A percentile compares a stretch with the other conserved stretches of the same genome.
These are phyloP conservation scores for Boletus putidus DNA, from an alignment of 1,284 basidiomycete genomes.

Conservation along the genomic window DNA sequence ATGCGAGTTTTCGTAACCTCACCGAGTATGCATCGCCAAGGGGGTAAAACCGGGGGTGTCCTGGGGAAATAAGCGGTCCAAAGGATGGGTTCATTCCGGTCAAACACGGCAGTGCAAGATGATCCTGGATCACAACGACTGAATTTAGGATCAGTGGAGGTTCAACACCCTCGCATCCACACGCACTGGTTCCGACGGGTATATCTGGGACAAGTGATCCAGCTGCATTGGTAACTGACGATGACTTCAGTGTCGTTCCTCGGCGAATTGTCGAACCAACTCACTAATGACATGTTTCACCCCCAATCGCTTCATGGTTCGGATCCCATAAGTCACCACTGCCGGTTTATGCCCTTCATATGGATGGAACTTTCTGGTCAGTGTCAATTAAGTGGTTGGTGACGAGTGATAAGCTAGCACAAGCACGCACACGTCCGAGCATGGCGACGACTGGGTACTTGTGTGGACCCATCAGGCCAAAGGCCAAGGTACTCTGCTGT, in stretches of 20 bases:
- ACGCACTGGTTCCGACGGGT: conserved; percentile 78
- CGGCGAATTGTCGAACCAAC: conserved; percentile 26
- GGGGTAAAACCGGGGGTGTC: conserved; percentile 71
- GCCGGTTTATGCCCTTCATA: conserved; percentile 76
- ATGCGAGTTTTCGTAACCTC: conserved; percentile 63
- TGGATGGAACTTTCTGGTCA: conserved; percentile 60
- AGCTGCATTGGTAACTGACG: conserved; percentile 79
- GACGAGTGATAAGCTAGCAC: background rate
- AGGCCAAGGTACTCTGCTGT: conserved; percentile 75
- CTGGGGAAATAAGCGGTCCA: conserved; percentile 58
- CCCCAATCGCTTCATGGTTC: conserved; percentile 73
- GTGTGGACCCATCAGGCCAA: conserved; percentile 66
- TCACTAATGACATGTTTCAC: conserved; percentile 72
- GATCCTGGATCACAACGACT: conserved; percentile 84
- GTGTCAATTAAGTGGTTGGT: background rate
- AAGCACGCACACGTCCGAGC: conserved; percentile 68
- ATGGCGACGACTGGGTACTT: conserved; percentile 77
- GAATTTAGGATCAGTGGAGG: conserved; percentile 15
- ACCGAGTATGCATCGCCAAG: conserved; percentile 78
- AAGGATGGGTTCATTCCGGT: conserved; percentile 78
- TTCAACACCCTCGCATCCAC: background rate
- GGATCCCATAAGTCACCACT: conserved; percentile 73
- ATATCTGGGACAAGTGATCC: conserved; percentile 73
- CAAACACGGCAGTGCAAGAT: conserved; percentile 76
- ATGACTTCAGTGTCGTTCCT: conserved; percentile 6